A percentile compares a stretch with the other conserved stretches of the same genome.
Evolutionary conservation across 169 alveolate genomes (phyloP).

Genomic region (Plasmodium cynomolgi): DNA sequence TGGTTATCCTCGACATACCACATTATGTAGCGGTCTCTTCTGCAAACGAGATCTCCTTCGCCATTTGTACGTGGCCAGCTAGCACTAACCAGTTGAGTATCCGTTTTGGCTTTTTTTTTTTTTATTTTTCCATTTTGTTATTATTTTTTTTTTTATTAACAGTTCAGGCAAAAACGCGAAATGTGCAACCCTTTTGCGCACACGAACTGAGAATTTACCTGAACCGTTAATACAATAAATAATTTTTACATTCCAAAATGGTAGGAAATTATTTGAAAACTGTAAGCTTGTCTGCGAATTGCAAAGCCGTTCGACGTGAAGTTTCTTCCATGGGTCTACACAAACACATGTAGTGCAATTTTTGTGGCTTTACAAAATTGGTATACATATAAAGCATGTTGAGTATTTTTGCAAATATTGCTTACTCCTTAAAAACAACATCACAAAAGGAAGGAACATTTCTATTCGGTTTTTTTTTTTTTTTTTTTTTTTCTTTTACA

Average conservation of each 20-base stretch:
- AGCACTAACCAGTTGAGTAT: neutral
- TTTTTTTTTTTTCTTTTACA: neutral
- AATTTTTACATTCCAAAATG: constrained; percentile 3
- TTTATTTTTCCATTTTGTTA: neutral
- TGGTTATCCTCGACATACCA: neutral
- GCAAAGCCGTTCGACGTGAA: neutral
- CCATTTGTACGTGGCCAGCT: neutral
- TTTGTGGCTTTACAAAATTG: neutral
- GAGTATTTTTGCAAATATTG: neutral
- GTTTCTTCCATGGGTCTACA: constrained; percentile 6
- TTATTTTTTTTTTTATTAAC: constrained; percentile 51
- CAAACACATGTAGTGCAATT: constrained; percentile 3
- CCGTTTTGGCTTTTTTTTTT: constrained; percentile 5
- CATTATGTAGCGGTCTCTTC: neutral
- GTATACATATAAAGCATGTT: neutral
- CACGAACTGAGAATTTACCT: constrained; percentile 15
- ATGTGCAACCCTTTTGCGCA: constrained; percentile 23
- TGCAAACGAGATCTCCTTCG: neutral
- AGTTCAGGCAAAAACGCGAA: constrained; percentile 17
- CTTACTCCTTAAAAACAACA: constrained; percentile 13
- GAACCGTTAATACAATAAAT: constrained; percentile 6
- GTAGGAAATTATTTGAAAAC: constrained; percentile 3
- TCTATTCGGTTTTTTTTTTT: neutral
- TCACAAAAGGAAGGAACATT: constrained; percentile 15
- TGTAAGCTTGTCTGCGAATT: neutral